Conservation (phyloP, 768 basidiomycete species). For the Tylopilus rubrobrunneus region DNA sequence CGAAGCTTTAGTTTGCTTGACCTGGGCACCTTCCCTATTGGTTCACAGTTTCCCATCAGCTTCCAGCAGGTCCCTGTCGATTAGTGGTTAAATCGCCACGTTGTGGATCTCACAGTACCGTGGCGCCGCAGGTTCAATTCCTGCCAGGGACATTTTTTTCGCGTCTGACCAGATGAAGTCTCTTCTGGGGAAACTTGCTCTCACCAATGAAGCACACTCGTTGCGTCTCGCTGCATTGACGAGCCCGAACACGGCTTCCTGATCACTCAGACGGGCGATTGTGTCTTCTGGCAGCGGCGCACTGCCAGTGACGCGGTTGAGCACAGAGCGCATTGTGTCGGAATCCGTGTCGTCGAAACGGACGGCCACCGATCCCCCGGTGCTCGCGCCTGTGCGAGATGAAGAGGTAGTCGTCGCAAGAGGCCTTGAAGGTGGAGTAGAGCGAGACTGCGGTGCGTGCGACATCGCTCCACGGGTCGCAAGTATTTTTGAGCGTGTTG, state of each 20-base stretch:
- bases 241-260: conserved; percentile 42
- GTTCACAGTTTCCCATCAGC: too few species aligned
- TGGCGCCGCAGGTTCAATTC: conserved; percentile 38
- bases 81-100: conserved; percentile 43
- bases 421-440: conserved; percentile 45
- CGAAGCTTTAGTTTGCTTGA: too few species aligned
- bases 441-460: conserved; percentile 18
- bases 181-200: too few species aligned
- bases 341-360: conserved; percentile 52
- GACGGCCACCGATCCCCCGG: conserved; percentile 52
- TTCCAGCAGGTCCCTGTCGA: conserved; percentile 34
- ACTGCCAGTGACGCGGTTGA: conserved; percentile 1
- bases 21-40: too few species aligned
- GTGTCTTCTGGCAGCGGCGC: neutral
- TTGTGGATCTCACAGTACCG: conserved; percentile 35
- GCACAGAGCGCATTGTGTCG: conserved; percentile 25
- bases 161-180: too few species aligned
- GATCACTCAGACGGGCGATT: conserved; percentile 15
- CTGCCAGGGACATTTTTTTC: conserved; percentile 34
- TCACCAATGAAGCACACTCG: too few species aligned
- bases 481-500: conserved; percentile 38
- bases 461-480: conserved; percentile 37
- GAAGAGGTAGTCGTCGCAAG: conserved; percentile 54
- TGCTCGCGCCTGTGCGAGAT: conserved; percentile 49
- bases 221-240: conserved; percentile 40